Base-by-base conservation (phyloP, 2,329 filamentous ascomycete species). In the Aspergillus nomiae region DNA sequence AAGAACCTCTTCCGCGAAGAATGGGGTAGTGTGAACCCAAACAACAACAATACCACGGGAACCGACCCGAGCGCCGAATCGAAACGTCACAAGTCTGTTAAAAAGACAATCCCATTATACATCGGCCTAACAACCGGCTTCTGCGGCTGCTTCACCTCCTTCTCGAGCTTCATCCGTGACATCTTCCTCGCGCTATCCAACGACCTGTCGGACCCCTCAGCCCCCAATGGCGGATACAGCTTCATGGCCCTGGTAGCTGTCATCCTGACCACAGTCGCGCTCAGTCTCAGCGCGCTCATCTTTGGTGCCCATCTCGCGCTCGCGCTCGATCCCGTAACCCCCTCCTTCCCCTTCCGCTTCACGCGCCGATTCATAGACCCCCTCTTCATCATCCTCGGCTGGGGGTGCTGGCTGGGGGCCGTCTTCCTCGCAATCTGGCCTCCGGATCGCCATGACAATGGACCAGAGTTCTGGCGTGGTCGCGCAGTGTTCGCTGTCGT, bases 51-150 rank as follows among this genome's bases (percentile, higher is more conserved):
- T 50, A 73, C 78, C 12, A 77, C 71, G 5, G 81, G 61, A n/a
- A 57, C 28, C 21, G 75, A 82, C 41, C 72, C 71, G 56, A 24
- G 61, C 14, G 64, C 70, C 54, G 63, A 63, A 28, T 53, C 62
- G 19, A 86, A 89, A 72, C 83, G 83, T 1, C 87, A 91, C 72
- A 76, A 85, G 43, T 82, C 87, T 6, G 79, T 83, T 32, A 97
- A 97, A 75, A 96, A 96, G 81, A 91, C 91, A 0, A 90, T 96
- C 32, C 94, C 94, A 0, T 82, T 97, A 0, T 97, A 96, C 73
- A 90, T 96, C 63, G 94, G 91, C 57, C 86, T 97, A 7, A 87
- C 92, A 0, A 96, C 91, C 0, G 94, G 91, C 12, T 95, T 95
- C 76, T 96, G 92, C 71, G 92, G 94, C 65, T 94, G 91, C 68